phyloP scores from a whole-genome alignment of 805 yeast genomes.

The Danielia oregonensis region DNA sequence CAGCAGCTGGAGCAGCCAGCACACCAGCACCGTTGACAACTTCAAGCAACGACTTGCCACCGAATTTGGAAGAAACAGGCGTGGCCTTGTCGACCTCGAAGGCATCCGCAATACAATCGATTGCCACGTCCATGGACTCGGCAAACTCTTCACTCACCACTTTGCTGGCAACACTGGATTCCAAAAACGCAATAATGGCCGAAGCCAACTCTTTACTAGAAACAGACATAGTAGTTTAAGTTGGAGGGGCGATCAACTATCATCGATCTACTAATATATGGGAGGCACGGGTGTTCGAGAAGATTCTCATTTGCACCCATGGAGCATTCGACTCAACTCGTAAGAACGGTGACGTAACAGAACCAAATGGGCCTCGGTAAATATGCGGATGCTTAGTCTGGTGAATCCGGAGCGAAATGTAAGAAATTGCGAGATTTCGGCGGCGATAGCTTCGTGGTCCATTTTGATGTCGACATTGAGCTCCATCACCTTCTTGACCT shows the following conservation, averaged over 20 bases:
- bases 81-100: conserved; percentile 57
- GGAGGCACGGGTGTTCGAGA: conserved; percentile 19
- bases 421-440: conserved; percentile 57
- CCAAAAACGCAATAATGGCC: conserved; percentile 70
- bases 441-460: conserved; percentile 61
- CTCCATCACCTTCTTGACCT: conserved; percentile 37
- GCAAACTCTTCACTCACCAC: conserved; percentile 71
- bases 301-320: conserved; percentile 6
- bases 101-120: conserved; percentile 88
- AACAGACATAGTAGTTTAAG: conserved; percentile 31
- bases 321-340: conserved; percentile 2
- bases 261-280: too few relatives aligned
- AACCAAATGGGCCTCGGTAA: conserved; percentile 10
- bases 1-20: conserved; percentile 20
- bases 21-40: conserved; percentile 30
- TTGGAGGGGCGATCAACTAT: background rate
- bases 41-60: conserved; percentile 46
- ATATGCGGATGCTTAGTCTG: conserved; percentile 32
- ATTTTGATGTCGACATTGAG: conserved; percentile 45
- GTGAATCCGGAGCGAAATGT: conserved; percentile 45
- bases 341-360: conserved; percentile 11
- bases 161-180: conserved; percentile 53
- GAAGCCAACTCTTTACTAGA: conserved; percentile 66
- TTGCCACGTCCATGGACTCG: conserved; percentile 90
- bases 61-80: conserved; percentile 35